phyloP scores from a whole-genome alignment of 208 protist species.

The Leishmania turanica region DNA sequence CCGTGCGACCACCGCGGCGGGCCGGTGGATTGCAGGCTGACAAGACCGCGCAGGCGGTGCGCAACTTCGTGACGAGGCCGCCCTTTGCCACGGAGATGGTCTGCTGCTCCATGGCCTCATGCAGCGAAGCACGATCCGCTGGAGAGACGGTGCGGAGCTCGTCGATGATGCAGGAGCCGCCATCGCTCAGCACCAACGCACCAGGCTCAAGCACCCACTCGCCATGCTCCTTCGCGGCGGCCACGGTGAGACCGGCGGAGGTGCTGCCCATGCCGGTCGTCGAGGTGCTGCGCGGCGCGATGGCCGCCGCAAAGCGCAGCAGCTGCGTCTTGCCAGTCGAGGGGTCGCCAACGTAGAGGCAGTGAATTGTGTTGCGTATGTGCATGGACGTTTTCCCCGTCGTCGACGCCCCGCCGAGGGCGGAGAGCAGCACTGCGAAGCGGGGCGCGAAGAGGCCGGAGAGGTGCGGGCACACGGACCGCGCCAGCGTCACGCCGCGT shows the following conservation, averaged over 20 bases:
- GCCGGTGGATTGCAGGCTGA: conserved; percentile 96
- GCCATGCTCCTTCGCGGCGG: conserved; percentile 85
- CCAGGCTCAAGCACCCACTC: conserved; percentile 96
- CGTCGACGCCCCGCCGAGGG: conserved; percentile 66
- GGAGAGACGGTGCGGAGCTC: conserved; percentile 97
- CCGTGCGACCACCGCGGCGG: conserved; percentile 53
- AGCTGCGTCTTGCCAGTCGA: conserved; percentile 97
- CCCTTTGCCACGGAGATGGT: conserved; percentile 96
- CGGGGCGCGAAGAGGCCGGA: conserved; percentile 82
- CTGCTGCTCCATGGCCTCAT: conserved; percentile 99
- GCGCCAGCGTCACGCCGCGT: conserved; percentile 55
- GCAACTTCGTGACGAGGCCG: conserved; percentile 96
- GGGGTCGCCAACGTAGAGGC: conserved; percentile 98
- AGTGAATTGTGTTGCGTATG: conserved; percentile 95
- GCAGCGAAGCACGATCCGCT: conserved; percentile 94
- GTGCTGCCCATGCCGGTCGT: conserved; percentile 93
- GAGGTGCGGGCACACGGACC: conserved; percentile 75
- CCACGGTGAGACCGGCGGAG: conserved; percentile 91
- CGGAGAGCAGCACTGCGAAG: conserved; percentile 77
- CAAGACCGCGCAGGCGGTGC: conserved; percentile 94
- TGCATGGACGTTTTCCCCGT: conserved; percentile 69
- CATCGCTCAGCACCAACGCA: conserved; percentile 97
- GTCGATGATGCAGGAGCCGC: conserved; percentile 98
- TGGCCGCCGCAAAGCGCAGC: conserved; percentile 76
- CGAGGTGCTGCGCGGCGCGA: conserved; percentile 85